Percentiles rank a stretch among this genome's conserved stretches.
These are phyloP conservation scores for Paulownia fortunei DNA, from an alignment of 257 asterid genomes.

Conservation along the genomic window DNA sequence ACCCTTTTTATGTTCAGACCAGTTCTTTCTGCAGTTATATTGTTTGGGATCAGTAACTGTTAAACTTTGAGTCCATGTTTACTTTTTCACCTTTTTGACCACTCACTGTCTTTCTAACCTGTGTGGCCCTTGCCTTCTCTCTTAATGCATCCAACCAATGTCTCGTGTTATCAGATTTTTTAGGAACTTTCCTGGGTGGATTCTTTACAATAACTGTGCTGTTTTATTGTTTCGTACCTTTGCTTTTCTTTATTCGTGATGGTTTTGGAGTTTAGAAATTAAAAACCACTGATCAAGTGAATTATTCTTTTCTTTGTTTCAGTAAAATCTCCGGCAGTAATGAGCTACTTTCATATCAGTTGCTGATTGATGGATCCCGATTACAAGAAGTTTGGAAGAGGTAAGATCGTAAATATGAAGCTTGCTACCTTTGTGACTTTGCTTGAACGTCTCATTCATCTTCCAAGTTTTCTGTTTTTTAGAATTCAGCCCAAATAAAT, in stretches of 20 bases:
- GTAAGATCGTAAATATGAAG: conserved; percentile 42
- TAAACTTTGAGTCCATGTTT: conserved; percentile 5
- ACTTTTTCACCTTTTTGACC: conserved; percentile 15
- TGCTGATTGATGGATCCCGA: conserved; percentile 89
- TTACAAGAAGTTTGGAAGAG: conserved; percentile 93
- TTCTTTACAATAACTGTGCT: neutral
- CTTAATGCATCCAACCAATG: conserved; percentile 9
- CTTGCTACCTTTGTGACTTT: conserved; percentile 15
- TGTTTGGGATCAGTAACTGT: conserved; percentile 1
- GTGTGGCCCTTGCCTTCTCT: conserved; percentile 8
- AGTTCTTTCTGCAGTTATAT: conserved; percentile 12
- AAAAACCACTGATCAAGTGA: neutral
- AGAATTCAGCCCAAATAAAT: neutral
- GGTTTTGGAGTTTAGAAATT: conserved; percentile 21
- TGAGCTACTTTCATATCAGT: conserved; percentile 50
- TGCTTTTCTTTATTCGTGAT: conserved; percentile 21
- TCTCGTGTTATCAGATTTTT: neutral
- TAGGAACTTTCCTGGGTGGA: neutral
- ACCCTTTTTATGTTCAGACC: conserved; percentile 5
- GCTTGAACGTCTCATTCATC: conserved; percentile 17
- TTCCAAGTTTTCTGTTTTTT: conserved; percentile 12
- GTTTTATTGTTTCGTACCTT: neutral
- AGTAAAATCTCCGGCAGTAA: conserved; percentile 49
- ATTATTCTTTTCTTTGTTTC: conserved; percentile 28
- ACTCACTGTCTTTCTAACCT: neutral